A percentile compares a stretch with the other conserved stretches of the same genome.
These are phyloP conservation scores for Aspergillus olivimuriae DNA, from an alignment of 495 filamentous ascomycete species.

Conservation along the genomic window DNA sequence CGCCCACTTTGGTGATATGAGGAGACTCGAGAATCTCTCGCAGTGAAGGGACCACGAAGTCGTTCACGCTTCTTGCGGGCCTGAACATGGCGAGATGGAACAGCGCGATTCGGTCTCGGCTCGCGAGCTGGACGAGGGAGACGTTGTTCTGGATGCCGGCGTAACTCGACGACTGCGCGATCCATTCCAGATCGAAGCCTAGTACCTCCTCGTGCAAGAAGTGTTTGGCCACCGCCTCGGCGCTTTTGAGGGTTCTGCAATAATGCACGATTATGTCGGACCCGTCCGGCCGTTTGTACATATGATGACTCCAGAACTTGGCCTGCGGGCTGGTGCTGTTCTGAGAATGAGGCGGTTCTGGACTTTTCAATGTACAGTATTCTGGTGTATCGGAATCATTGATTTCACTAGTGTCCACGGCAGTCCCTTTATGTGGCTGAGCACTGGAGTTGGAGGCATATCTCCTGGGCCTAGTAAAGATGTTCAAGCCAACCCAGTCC, in stretches of 20 bases:
- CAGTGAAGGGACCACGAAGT: constrained; percentile 64
- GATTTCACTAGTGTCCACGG: background rate
- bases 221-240: constrained; percentile 58
- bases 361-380: background rate
- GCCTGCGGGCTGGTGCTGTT: constrained; percentile 7
- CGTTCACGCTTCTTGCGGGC: constrained; percentile 32
- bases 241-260: constrained; percentile 57
- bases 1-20: constrained; percentile 69
- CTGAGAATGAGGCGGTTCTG: background rate
- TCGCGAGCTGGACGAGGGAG: constrained; percentile 75
- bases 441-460: too few relatives aligned
- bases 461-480: too few relatives aligned
- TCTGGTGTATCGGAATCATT: background rate
- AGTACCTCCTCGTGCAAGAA: constrained; percentile 65
- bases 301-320: constrained; percentile 58
- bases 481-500: too few relatives aligned
- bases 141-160: constrained; percentile 57
- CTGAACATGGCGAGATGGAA: constrained; percentile 69
- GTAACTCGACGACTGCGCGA: constrained; percentile 35
- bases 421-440: too few relatives aligned
- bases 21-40: constrained; percentile 64
- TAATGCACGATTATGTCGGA: constrained; percentile 63
- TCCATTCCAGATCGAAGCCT: constrained; percentile 88
- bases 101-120: constrained; percentile 67
- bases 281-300: constrained; percentile 50